A percentile compares a stretch with the other conserved stretches of the same genome.
Evolutionary conservation across 306 rosid species (phyloP).

Genomic region (Cicer cuneatum): DNA sequence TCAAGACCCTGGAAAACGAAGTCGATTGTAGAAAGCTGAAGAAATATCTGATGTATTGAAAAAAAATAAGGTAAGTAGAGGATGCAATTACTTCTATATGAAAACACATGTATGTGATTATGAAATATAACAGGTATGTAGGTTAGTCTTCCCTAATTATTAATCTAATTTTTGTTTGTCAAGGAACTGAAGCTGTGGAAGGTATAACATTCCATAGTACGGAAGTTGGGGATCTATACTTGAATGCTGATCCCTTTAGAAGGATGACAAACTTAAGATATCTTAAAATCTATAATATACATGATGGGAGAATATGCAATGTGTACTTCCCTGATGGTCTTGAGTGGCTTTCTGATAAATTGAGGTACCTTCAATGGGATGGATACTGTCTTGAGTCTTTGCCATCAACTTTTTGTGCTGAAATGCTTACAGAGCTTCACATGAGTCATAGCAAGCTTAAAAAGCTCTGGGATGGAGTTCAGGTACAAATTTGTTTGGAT

Average conservation of each 20-base stretch:
- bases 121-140: background rate
- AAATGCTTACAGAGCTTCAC: background rate
- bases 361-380: slow-evolving; percentile 11
- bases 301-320: background rate
- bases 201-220: background rate
- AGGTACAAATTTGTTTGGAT: background rate
- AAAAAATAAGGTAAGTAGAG: background rate
- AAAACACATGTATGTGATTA: background rate
- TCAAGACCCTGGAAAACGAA: slow-evolving; percentile 26
- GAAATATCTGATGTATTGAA: background rate
- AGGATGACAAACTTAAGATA: slow-evolving; percentile 8
- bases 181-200: slow-evolving; percentile 33
- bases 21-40: slow-evolving; percentile 23
- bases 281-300: background rate
- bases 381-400: background rate
- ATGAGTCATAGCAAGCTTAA: background rate
- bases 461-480: slow-evolving; percentile 24
- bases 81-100: background rate
- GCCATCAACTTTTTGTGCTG: slow-evolving; percentile 24
- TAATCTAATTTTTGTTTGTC: background rate
- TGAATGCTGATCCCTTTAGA: background rate
- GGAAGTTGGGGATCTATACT: background rate
- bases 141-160: background rate
- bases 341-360: background rate
- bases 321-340: background rate